Conservation (phyloP, 345 rosid species). For the Acer campestre region DNA sequence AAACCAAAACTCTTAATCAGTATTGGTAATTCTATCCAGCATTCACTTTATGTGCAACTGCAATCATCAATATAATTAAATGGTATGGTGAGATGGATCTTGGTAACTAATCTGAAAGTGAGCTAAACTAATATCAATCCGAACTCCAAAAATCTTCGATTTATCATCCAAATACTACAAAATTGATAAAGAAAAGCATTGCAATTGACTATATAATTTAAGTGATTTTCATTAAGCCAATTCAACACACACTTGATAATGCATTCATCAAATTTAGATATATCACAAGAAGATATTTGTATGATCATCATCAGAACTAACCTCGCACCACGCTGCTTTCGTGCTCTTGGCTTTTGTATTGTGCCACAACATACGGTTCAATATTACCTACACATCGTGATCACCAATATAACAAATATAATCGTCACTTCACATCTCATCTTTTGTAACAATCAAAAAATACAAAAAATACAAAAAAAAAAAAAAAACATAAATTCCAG, state of each 20-base stretch:
- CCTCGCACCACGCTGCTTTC: conserved; percentile 73
- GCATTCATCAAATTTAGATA: not conserved
- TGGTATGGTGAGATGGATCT: no score
- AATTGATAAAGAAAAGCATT: not conserved
- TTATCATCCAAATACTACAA: not conserved
- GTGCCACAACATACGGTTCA: conserved; percentile 75
- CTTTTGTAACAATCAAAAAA: not conserved
- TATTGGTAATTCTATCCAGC: no score
- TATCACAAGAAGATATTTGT: not conserved
- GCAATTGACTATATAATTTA: not conserved
- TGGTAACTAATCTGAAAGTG: not conserved
- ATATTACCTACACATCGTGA: conserved; percentile 44
- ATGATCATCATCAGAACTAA: conserved; percentile 20
- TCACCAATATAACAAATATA: not conserved
- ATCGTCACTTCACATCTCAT: not conserved
- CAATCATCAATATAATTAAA: no score
- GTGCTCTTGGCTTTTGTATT: conserved; percentile 73
- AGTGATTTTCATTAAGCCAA: not conserved
- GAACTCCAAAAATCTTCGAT: not conserved
- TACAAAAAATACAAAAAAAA: not conserved
- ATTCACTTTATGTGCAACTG: no score
- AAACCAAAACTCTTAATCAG: no score
- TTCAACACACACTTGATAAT: no score
- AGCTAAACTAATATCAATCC: not conserved
- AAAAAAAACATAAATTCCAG: not conserved